A percentile compares a stretch with the other conserved stretches of the same genome.
Conservation (phyloP, 495 filamentous ascomycete species). For the Penicillium manginii region DNA sequence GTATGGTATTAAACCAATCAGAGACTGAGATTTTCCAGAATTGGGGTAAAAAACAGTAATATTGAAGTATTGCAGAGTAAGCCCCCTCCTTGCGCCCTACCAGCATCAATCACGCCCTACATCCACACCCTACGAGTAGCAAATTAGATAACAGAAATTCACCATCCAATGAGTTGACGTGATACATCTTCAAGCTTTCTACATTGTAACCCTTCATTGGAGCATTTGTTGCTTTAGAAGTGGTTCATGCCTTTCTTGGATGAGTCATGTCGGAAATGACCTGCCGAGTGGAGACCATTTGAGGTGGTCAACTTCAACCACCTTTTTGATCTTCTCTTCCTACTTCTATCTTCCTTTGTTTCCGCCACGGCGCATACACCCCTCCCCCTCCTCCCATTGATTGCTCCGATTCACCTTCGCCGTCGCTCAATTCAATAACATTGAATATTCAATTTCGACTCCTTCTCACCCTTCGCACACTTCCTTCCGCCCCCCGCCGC, state of each 20-base stretch:
- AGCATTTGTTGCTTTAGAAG: no score
- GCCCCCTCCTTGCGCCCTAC: constrained; percentile 15
- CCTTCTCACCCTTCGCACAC: background rate
- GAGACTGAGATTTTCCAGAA: constrained; percentile 9
- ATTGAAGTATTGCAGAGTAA: background rate
- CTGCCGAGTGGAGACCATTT: constrained; percentile 8
- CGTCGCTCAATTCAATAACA: constrained; percentile 5
- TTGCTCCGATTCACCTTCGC: constrained; percentile 19
- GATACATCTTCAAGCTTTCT: background rate
- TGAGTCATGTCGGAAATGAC: constrained; percentile 30
- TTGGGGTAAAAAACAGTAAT: constrained; percentile 6
- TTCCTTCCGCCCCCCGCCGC: background rate
- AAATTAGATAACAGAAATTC: constrained; percentile 43
- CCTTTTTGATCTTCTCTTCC: background rate
- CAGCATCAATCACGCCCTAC: background rate
- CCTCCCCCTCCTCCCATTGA: constrained; percentile 1
- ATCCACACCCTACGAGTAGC: constrained; percentile 6
- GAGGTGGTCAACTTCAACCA: no score
- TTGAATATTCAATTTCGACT: background rate
- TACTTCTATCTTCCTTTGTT: background rate
- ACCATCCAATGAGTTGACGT: constrained; percentile 8
- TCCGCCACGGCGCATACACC: background rate
- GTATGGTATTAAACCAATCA: constrained; percentile 3
- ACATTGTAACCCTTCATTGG: no score
- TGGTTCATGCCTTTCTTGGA: constrained; percentile 8